Base-by-base conservation (phyloP, 257 asterid species). In the Solanum virginianum region DNA sequence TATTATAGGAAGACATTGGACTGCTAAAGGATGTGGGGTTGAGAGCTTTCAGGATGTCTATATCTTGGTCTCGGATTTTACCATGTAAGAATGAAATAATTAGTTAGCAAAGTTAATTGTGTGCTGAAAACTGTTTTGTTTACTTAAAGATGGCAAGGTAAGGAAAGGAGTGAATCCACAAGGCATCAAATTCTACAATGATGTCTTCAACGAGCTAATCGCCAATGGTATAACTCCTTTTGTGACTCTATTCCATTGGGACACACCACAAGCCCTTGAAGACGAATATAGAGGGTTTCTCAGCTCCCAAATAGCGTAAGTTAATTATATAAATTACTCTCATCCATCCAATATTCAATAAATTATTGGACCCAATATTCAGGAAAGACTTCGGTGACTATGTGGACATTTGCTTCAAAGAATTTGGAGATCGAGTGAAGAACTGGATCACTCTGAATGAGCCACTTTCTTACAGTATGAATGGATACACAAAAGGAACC, bases 101-200 rank as follows among this genome's bases (percentile, higher is more conserved):
- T 36, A 0, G 6, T 36, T 36, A 36, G 1, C 41, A 36, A 36
- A 36, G 41, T 36, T 36, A 36, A 54, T 51, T 51, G 14, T 9
- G 20, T 66, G 71, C 26, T 32, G 36, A 32, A 32, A 32, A 32
- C 36, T 29, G 1, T 29, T 29, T 29, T 29, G n/a, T 32, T 65
- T 29, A 22, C 20, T 74, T 53, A 10, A 90, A 90, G 92, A 88
- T 85, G 92, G 92, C 69, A 87, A 69, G 70, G 41, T 85, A 29
- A 82, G 86, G 57, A 84, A 82, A 39, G 92, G 90, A 17, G 59
- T 90, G 16, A 90, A 88, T 75, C 47, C 43, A 65, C 87, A 85
- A 85, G 92, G 91, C 24, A 83, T 90, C 51, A 59, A 90, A n/a
- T 90, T 80, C 81, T 90, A 90, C 77, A 88, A 85, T 26, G 57